Percentiles rank a stretch among this genome's conserved stretches.
These are phyloP conservation scores for Neodidymelliopsis sp. DNA, from an alignment of 2,329 filamentous ascomycete genomes.

Conservation along the genomic window DNA sequence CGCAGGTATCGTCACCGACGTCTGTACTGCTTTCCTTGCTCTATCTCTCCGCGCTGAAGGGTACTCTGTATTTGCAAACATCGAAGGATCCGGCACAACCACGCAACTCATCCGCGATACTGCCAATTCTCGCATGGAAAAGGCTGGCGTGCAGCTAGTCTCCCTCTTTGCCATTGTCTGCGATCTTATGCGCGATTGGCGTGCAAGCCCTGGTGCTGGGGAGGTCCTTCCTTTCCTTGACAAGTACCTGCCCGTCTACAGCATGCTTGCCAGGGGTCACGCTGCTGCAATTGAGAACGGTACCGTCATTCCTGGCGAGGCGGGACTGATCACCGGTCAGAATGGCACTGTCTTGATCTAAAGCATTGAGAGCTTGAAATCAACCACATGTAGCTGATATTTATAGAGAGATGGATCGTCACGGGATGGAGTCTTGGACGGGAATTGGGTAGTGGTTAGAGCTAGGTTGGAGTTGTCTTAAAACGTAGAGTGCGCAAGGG, in stretches of 20 bases:
- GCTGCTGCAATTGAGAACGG: conserved; percentile 67
- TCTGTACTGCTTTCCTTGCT: conserved; percentile 77
- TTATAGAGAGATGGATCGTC: neutral
- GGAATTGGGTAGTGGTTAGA: too few species aligned
- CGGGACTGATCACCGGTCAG: conserved; percentile 29
- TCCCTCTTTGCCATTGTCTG: conserved; percentile 69
- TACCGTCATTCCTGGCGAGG: conserved; percentile 65
- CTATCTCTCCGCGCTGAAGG: conserved; percentile 74
- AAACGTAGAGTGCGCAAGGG: too few species aligned
- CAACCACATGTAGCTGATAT: neutral
- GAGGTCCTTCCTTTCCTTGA: conserved; percentile 71
- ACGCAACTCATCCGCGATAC: conserved; percentile 67
- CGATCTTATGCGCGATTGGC: conserved; percentile 77
- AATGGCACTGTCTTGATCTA: conserved; percentile 29
- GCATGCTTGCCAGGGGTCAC: conserved; percentile 68
- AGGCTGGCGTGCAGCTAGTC: conserved; percentile 70
- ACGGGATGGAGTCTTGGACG: neutral
- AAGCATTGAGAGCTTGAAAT: neutral
- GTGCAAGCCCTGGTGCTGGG: conserved; percentile 58
- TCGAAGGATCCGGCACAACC: conserved; percentile 74
- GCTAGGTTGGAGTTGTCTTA: too few species aligned
- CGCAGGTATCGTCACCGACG: conserved; percentile 76
- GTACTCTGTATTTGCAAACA: conserved; percentile 77
- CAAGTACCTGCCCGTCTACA: conserved; percentile 70
- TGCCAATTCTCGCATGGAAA: conserved; percentile 71